These are phyloP conservation scores for Xylaria intraflava DNA, from an alignment of 495 filamentous ascomycete species.

Conservation along the genomic window DNA sequence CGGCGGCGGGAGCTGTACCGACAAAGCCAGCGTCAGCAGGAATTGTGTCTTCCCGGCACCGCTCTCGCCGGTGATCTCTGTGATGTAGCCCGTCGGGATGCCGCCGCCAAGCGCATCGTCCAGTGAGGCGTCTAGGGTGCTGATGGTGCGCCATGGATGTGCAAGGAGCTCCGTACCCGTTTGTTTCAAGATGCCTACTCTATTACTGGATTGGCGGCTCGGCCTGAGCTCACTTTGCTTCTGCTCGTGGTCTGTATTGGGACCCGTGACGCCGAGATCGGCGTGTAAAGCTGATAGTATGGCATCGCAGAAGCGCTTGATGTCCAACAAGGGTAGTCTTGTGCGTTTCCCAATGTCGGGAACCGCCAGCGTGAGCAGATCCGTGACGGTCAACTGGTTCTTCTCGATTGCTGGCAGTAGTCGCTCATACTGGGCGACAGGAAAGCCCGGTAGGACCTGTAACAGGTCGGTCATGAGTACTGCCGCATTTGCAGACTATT, in stretches of 20 bases:
- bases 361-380: slow-evolving; percentile 78
- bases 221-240: slow-evolving; percentile 1
- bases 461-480: slow-evolving; percentile 78
- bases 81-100: slow-evolving; percentile 75
- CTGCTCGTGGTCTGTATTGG: slow-evolving; percentile 5
- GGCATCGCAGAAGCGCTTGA: slow-evolving; percentile 60
- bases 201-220: not conserved
- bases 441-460: slow-evolving; percentile 72
- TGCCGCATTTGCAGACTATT: slow-evolving; percentile 8
- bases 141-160: slow-evolving; percentile 55
- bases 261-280: slow-evolving; percentile 47
- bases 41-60: slow-evolving; percentile 96
- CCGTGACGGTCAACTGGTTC: slow-evolving; percentile 64
- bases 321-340: slow-evolving; percentile 69
- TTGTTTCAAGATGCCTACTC: slow-evolving; percentile 18
- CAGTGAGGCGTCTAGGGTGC: slow-evolving; percentile 67
- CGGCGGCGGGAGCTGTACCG: slow-evolving; percentile 70
- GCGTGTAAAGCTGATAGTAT: slow-evolving; percentile 60
- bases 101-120: slow-evolving; percentile 77
- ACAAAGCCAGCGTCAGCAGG: slow-evolving; percentile 72
- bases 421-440: slow-evolving; percentile 58
- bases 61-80: slow-evolving; percentile 90
- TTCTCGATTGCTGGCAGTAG: slow-evolving; percentile 77
- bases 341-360: slow-evolving; percentile 82
- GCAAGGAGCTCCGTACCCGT: slow-evolving; percentile 34